These are phyloP conservation scores for Coleophoma cylindrospora DNA, from an alignment of 2,329 filamentous ascomycete species.

Conservation along the genomic window DNA sequence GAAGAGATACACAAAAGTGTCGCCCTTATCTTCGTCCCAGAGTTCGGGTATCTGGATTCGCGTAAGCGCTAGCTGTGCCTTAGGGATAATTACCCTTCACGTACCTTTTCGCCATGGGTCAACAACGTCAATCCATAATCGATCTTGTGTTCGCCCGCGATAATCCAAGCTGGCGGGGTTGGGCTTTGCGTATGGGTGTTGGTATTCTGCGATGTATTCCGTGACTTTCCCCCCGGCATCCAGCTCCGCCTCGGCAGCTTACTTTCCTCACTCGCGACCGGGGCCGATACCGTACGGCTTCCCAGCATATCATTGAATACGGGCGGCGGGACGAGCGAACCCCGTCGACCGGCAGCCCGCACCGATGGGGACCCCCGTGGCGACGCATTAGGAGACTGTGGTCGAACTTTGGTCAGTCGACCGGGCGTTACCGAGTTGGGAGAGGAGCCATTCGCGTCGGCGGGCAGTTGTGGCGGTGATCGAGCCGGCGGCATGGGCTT, in stretches of 20 bases:
- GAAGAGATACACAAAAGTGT: conserved; percentile 52
- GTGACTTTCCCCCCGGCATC: conserved; percentile 6
- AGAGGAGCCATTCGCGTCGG: neutral
- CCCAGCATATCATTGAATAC: neutral
- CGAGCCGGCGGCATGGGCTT: neutral
- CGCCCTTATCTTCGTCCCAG: conserved; percentile 53
- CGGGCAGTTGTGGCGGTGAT: neutral
- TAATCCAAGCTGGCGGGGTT: conserved; percentile 41
- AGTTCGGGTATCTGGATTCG: conserved; percentile 53
- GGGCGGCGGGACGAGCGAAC: neutral
- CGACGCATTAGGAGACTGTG: neutral
- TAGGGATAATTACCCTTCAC: conserved; percentile 1
- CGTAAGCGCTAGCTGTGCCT: conserved; percentile 3
- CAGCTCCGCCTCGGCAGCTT: conserved; percentile 14
- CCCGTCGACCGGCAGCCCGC: neutral
- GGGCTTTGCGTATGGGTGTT: neutral
- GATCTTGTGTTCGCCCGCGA: conserved; percentile 43
- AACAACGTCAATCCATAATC: conserved; percentile 53
- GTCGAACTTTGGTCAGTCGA: too few species aligned
- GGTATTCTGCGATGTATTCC: conserved; percentile 9
- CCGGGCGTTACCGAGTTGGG: neutral
- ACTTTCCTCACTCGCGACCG: neutral
- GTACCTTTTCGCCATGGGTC: conserved; percentile 49
- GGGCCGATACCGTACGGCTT: conserved; percentile 1
- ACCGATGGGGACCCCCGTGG: neutral